These are phyloP conservation scores for Hypomyces rosellus DNA, from an alignment of 2,329 filamentous ascomycete genomes.

Conservation along the genomic window DNA sequence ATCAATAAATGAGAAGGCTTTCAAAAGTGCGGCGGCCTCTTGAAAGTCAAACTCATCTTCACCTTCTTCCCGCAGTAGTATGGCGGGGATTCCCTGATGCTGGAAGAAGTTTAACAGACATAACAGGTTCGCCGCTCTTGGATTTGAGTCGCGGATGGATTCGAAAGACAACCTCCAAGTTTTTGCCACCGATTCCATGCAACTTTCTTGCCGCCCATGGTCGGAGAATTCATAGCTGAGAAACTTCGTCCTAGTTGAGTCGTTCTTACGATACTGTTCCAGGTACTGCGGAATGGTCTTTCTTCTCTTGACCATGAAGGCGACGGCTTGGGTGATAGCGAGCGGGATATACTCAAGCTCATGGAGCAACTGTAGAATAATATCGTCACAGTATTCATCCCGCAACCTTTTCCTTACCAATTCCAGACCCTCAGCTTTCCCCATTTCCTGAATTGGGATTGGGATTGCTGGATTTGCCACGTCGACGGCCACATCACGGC, in stretches of 20 bases:
- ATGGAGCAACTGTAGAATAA: constrained; percentile 1
- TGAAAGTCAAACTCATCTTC: constrained; percentile 5
- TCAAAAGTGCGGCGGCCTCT: constrained; percentile 4
- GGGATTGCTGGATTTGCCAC: neutral
- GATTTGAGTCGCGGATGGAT: constrained; percentile 4
- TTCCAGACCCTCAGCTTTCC: too few relatives aligned
- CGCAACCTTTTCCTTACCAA: neutral
- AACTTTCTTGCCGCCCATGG: neutral
- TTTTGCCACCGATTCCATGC: constrained; percentile 3
- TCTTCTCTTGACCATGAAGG: constrained; percentile 3
- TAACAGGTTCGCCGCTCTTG: constrained; percentile 6
- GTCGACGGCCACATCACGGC: constrained; percentile 2
- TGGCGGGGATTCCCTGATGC: constrained; percentile 5
- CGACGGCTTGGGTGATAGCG: constrained; percentile 6
- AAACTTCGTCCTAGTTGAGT: constrained; percentile 1
- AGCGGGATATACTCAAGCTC: constrained; percentile 4
- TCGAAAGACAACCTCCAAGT: constrained; percentile 6
- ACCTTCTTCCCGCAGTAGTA: constrained; percentile 1
- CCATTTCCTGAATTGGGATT: neutral
- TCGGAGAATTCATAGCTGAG: constrained; percentile 6
- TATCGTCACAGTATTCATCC: neutral
- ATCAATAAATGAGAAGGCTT: constrained; percentile 7
- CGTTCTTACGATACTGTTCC: constrained; percentile 1
- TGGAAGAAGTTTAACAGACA: constrained; percentile 10
- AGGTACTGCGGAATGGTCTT: constrained; percentile 2